These are phyloP conservation scores for Pestalotiopsis fici DNA, from an alignment of 2,329 filamentous ascomycete species.

Conservation along the genomic window DNA sequence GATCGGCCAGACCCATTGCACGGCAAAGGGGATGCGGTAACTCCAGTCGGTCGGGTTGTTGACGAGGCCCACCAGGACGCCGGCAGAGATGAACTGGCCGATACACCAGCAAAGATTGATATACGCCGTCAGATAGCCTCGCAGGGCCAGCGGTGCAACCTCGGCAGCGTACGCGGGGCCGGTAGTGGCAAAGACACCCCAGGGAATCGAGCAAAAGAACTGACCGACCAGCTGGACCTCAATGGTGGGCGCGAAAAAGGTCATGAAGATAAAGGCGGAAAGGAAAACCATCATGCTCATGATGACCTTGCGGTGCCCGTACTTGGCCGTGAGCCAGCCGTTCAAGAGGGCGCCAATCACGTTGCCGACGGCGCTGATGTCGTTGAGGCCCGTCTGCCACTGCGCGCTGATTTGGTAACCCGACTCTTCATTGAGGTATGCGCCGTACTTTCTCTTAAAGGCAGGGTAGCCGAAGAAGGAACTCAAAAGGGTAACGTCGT, in stretches of 20 bases:
- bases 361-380: conserved; percentile 33
- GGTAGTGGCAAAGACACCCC: conserved; percentile 22
- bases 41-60: conserved; percentile 19
- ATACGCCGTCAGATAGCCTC: conserved; percentile 24
- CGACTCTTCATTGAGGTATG: conserved; percentile 31
- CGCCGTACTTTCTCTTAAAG: conserved; percentile 42
- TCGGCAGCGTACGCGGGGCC: conserved; percentile 25
- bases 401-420: conserved; percentile 42
- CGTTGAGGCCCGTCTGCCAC: conserved; percentile 53
- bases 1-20: conserved; percentile 41
- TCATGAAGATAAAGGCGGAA: conserved; percentile 46
- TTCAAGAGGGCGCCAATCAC: conserved; percentile 42
- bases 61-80: conserved; percentile 22
- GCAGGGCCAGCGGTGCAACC: conserved; percentile 23
- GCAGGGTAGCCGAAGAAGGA: conserved; percentile 45
- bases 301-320: conserved; percentile 45
- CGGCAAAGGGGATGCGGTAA: conserved; percentile 36
- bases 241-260: conserved; percentile 48
- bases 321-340: conserved; percentile 40
- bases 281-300: conserved; percentile 42
- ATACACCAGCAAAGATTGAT: conserved; percentile 24
- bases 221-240: conserved; percentile 44
- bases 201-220: conserved; percentile 37
- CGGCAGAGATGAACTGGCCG: conserved; percentile 24
- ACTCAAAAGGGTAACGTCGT: conserved; percentile 47